phyloP scores from a whole-genome alignment of 2,329 filamentous ascomycete species.

The Pleurostoma richardsiae region DNA sequence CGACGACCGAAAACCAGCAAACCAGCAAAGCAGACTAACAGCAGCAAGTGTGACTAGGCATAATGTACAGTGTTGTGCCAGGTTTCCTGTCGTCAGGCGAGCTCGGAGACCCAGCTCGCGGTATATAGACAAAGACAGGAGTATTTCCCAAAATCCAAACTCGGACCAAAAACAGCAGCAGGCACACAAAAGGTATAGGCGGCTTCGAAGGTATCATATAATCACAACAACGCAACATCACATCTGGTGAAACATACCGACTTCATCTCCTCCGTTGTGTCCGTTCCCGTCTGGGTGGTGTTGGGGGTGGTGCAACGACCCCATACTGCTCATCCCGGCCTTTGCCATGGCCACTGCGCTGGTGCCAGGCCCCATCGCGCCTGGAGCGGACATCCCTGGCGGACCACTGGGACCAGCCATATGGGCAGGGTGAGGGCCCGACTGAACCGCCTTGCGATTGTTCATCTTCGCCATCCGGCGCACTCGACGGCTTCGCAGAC shows the following conservation, averaged over 20 bases:
- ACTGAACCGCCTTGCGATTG: slow-evolving; percentile 69
- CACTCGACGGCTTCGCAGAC: slow-evolving; percentile 84
- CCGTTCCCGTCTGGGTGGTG: slow-evolving; percentile 62
- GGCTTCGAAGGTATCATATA: slow-evolving; percentile 21
- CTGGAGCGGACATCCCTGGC: slow-evolving; percentile 58
- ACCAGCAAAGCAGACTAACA: slow-evolving; percentile 38
- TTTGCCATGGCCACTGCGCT: slow-evolving; percentile 55
- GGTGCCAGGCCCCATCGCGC: slow-evolving; percentile 53
- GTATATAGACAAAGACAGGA: slow-evolving; percentile 26
- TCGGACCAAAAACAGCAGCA: slow-evolving; percentile 21
- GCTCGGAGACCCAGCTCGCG: slow-evolving; percentile 14
- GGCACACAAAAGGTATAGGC: slow-evolving; percentile 19
- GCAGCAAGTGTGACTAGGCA: slow-evolving; percentile 36
- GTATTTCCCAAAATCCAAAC: slow-evolving; percentile 15
- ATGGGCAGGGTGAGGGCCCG: slow-evolving; percentile 46
- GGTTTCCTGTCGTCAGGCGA: slow-evolving; percentile 30
- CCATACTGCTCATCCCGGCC: slow-evolving; percentile 62
- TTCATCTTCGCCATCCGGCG: slow-evolving; percentile 95
- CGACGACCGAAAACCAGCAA: slow-evolving; percentile 33
- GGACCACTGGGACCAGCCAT: slow-evolving; percentile 57
- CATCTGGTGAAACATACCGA: slow-evolving; percentile 98
- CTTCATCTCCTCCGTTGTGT: slow-evolving; percentile 71
- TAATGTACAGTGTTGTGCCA: slow-evolving; percentile 52
- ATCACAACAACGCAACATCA: slow-evolving; percentile 49
- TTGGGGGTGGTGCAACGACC: slow-evolving; percentile 70